Base-by-base conservation (phyloP, 2,329 filamentous ascomycete genomes). In the Didymella keratinophila region DNA sequence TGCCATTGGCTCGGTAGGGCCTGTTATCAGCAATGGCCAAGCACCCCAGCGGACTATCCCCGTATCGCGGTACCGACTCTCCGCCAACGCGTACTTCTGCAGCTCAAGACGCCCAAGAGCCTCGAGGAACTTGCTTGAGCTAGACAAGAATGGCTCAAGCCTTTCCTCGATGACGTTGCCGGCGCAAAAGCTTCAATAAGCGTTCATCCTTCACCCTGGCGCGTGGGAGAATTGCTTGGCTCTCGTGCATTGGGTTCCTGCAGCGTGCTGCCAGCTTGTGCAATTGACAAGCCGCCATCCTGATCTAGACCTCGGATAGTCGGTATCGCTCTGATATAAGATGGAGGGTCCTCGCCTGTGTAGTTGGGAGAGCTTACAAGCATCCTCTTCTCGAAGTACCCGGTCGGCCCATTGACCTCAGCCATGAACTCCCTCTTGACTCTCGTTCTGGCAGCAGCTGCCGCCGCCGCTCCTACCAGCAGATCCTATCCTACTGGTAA, bases 391-490 rank as follows among this genome's bases (percentile, higher is more conserved):
- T 20, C 11, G 10, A 39, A 28, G 14, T 12, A 30, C 30, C 21
- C 16, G 4, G 10, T 23, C 8, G 1, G 23, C 20, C 18, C 11
- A 18, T 27, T 36, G 23, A 34, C 23, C 11, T 25, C 27, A n/a
- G n/a, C 28, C 12, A 60, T 60, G 57, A 55, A 48, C 16, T 44
- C 47, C 11, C 28, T 60, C 30, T 30, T 66, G 11, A 14, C 52
- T 28, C 34, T 62, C n/a, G 54, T 52, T 28, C 34, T 66, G 23
- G 61, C 59, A 36, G 56, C 54, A 41, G 62, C 42, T 18, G 43
- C 61, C 16, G 37, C 61, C 34, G 61, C 58, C n/a, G 55, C 59
- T 21, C 60, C 62, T 12, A 58, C 60, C 14, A 43, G 39, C 45
- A 58, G 21, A n/a, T 46, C 56, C 10, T 58, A 54, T 21, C 45